Conservation (phyloP, 768 basidiomycete genomes). For the Solioccasus polychromus region DNA sequence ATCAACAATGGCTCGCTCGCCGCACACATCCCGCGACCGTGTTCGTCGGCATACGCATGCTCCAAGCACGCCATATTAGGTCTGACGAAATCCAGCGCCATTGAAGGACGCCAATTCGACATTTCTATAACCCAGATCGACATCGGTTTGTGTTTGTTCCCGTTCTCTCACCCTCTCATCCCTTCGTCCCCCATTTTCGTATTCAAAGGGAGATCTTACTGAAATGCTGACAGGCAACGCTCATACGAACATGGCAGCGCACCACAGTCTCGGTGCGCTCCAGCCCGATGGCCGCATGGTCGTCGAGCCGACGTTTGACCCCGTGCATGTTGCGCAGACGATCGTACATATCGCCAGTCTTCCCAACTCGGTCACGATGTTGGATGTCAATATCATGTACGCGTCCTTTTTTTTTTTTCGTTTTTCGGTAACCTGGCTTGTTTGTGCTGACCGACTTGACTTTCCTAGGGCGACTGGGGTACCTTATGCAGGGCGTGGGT, state of each 20-base stretch:
- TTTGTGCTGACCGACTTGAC: too few relatives aligned
- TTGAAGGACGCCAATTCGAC: constrained; percentile 71
- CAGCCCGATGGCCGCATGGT: constrained; percentile 65
- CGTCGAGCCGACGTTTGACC: constrained; percentile 67
- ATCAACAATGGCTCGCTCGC: constrained; percentile 86
- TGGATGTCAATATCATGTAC: constrained; percentile 74
- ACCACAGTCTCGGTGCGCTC: constrained; percentile 47
- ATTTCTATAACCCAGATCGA: constrained; percentile 83
- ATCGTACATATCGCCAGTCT: constrained; percentile 70
- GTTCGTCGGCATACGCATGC: constrained; percentile 62
- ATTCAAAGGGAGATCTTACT: too few relatives aligned
- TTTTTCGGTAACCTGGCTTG: neutral
- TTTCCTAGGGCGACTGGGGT: constrained; percentile 40
- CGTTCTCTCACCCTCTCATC: neutral
- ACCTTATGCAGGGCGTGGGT: constrained; percentile 48
- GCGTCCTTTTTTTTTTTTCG: constrained; percentile 20
- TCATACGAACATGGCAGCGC: constrained; percentile 53
- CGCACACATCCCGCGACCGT: constrained; percentile 67
- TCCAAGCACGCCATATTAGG: constrained; percentile 82
- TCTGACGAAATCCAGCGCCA: constrained; percentile 69
- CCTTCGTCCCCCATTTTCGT: neutral
- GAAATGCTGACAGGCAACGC: constrained; percentile 56
- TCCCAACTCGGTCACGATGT: constrained; percentile 65
- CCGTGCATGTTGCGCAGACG: constrained; percentile 65
- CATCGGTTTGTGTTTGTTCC: too few relatives aligned